Base-by-base conservation (phyloP, 306 rosid species). In the Fagus sylvatica region DNA sequence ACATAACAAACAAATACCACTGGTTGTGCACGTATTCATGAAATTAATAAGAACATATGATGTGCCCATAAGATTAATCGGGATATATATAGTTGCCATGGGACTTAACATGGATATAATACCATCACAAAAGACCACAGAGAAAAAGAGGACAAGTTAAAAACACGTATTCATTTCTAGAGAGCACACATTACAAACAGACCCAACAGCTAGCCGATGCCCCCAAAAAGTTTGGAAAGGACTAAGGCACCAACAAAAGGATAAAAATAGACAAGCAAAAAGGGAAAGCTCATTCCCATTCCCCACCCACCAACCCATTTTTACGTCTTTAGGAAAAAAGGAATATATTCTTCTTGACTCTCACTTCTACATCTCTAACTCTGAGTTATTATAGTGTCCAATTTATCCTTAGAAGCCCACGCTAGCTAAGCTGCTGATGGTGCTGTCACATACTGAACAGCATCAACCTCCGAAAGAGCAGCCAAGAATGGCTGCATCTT, bases 341-440 rank as follows among this genome's bases (percentile, higher is more conserved):
- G 64, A 56, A 19, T 3, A 8, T 56, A 22, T 22, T 56, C 64
- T 56, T 56, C 33, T 34, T 32, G n/a, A 61, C 40, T 13, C 68
- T 11, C 41, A 4, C 41, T 13, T 32, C 13, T 22, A 2, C 4
- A 22, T 61, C 4, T 33, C 12, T 30, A 30, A 32, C 15, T 37
- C 7, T 64, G 22, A 32, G 68, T 61, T 5, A 61, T 17, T 36
- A 34, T 6, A 2, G 46, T 8, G 28, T 33, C 9, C 46, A 64
- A 15, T 16, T 34, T 28, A 64, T 32, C 22, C 69, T 46, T 4
- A 57, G 17, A 57, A 28, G 32, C 65, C 17, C 5, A 34, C 17
- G 17, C 16, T 5, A 33, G 28, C 37, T 83, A 93, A 53, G 98
- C 98, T 6, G 96, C 96, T 1, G 96, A 90, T 1, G 98, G 94